Conservation (phyloP, 352 stramenopile species). For the Phytopythium ostracodes region DNA sequence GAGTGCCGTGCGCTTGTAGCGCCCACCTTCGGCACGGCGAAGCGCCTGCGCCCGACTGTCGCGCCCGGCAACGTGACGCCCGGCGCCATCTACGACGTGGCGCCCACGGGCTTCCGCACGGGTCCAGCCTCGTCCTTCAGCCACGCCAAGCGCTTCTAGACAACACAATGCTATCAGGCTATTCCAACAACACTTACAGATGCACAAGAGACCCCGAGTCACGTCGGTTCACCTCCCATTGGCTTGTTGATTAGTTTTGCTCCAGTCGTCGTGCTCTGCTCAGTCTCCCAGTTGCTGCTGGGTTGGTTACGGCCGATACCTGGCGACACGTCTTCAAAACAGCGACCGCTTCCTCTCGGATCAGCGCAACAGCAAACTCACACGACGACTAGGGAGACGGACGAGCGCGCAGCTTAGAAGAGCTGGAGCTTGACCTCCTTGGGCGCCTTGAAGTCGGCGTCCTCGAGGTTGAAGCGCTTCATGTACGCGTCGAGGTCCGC, state of each 20-base stretch:
- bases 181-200: neutral
- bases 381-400: conserved; percentile 1
- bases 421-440: conserved; percentile 85
- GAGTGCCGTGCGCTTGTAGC: conserved; percentile 40
- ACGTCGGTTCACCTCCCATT: conserved; percentile 10
- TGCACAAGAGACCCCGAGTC: neutral
- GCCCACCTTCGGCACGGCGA: conserved; percentile 71
- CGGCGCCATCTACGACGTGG: conserved; percentile 70
- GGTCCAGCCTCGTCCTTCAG: conserved; percentile 53
- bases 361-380: neutral
- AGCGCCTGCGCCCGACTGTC: conserved; percentile 27
- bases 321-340: neutral
- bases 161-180: neutral
- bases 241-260: conserved; percentile 8
- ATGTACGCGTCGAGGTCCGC: conserved; percentile 83
- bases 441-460: conserved; percentile 73
- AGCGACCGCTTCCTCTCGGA: neutral
- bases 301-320: neutral
- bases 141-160: conserved; percentile 62
- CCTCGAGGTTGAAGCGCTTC: conserved; percentile 80
- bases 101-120: conserved; percentile 55
- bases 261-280: conserved; percentile 4
- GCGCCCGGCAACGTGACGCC: conserved; percentile 28
- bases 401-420: conserved; percentile 52
- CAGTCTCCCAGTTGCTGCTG: neutral